Evolutionary conservation across 495 filamentous ascomycete species (phyloP).

Genomic region (Astrocystis sublimbata): DNA sequence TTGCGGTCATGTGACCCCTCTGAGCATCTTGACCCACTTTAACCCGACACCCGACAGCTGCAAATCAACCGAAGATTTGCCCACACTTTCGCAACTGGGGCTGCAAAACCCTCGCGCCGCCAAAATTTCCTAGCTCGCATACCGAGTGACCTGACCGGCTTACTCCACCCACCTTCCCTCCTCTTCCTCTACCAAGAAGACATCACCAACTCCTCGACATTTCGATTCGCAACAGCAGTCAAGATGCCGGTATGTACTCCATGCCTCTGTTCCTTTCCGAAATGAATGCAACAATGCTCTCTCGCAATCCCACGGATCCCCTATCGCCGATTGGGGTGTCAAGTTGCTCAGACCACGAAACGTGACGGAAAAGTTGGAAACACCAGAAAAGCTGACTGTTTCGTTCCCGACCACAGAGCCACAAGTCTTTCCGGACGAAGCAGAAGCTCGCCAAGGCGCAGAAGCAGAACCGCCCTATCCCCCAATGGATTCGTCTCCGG

Average conservation of each 20-base stretch:
- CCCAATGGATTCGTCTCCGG: slow-evolving; percentile 98
- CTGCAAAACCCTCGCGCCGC: slow-evolving; percentile 35
- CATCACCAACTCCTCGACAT: slow-evolving; percentile 41
- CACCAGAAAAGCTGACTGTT: slow-evolving; percentile 22
- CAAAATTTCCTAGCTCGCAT: slow-evolving; percentile 28
- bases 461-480: slow-evolving; percentile 99
- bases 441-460: slow-evolving; percentile 99
- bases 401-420: slow-evolving; percentile 61
- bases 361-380: neutral
- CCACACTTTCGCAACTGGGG: slow-evolving; percentile 44
- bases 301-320: neutral
- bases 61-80: slow-evolving; percentile 21
- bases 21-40: neutral
- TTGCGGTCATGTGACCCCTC: neutral
- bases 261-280: neutral
- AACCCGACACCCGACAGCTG: no score
- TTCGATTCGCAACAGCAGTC: slow-evolving; percentile 56
- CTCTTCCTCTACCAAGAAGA: slow-evolving; percentile 28
- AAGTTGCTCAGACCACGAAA: neutral
- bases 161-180: slow-evolving; percentile 33
- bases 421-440: slow-evolving; percentile 99
- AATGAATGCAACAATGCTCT: neutral
- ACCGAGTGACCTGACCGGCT: slow-evolving; percentile 23
- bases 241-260: slow-evolving; percentile 77
- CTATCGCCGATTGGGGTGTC: neutral